Evolutionary conservation across 176 grass and related monocot genomes (phyloP).

Genomic region (Thinopyrum elongatum): DNA sequence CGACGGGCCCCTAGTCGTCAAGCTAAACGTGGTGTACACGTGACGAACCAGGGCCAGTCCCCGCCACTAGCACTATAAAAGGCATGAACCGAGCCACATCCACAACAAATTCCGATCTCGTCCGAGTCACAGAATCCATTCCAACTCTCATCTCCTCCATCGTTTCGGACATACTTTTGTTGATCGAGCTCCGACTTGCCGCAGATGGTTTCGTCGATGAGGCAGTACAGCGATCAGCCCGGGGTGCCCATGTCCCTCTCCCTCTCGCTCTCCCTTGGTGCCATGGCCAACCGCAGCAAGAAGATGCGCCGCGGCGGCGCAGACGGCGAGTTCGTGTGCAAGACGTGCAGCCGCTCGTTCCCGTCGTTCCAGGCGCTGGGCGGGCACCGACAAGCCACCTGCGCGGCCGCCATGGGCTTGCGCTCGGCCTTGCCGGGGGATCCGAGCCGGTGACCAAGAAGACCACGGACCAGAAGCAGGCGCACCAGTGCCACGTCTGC

Average conservation of each 20-base stretch:
- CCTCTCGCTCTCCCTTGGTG: slow-evolving; percentile 21
- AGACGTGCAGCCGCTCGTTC: slow-evolving; percentile 58
- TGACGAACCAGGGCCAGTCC: background rate
- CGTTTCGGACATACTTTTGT: background rate
- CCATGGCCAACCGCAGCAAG: background rate
- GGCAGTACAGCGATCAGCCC: background rate
- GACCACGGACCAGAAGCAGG: background rate
- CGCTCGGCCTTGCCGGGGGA: background rate
- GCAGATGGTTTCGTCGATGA: background rate
- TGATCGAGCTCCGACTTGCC: background rate
- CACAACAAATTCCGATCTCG: background rate
- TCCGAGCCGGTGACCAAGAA: background rate
- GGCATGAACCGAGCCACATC: no score
- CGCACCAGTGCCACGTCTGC: slow-evolving; percentile 46
- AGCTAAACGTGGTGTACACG: no score
- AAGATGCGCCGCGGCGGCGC: background rate
- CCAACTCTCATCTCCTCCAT: background rate
- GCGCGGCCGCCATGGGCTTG: slow-evolving; percentile 35
- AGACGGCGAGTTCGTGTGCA: slow-evolving; percentile 45
- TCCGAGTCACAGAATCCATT: no score
- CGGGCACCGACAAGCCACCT: slow-evolving; percentile 65
- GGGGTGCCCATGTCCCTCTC: slow-evolving; percentile 5
- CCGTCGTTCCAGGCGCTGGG: slow-evolving; percentile 60
- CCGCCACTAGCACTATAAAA: no score
- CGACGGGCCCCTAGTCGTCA: no score